Conservation (phyloP, 23 red algal species). For the Gracilaria vermiculophylla region DNA sequence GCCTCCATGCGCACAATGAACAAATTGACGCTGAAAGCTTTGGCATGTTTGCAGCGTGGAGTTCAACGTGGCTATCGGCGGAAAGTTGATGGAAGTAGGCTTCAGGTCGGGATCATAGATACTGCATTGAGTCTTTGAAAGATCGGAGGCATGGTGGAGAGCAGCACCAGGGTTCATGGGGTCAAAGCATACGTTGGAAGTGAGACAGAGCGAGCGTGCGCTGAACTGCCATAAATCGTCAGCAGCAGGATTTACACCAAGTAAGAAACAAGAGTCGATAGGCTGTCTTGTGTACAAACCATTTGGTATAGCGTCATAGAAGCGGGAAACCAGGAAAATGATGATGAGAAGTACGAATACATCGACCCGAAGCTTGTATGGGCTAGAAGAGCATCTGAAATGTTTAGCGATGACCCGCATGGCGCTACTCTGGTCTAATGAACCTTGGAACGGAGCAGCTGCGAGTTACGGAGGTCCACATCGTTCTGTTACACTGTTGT, state of each 20-base stretch:
- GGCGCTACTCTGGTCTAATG: too few relatives aligned
- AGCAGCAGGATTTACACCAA: neutral
- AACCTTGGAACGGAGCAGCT: too few relatives aligned
- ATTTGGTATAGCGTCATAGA: neutral
- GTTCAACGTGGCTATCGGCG: neutral
- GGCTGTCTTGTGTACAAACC: neutral
- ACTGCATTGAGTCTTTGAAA: neutral
- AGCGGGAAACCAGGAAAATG: neutral
- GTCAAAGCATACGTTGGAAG: neutral
- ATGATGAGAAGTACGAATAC: neutral
- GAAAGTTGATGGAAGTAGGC: neutral
- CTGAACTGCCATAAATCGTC: conserved; percentile 2
- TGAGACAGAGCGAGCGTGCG: neutral
- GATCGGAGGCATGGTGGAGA: neutral
- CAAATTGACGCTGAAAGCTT: conserved; percentile 1
- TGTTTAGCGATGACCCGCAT: neutral
- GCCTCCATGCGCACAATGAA: conserved; percentile 18
- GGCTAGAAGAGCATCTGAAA: neutral
- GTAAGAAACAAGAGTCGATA: neutral
- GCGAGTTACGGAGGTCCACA: too few relatives aligned
- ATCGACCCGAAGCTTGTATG: neutral
- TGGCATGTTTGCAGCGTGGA: neutral
- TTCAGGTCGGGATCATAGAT: neutral
- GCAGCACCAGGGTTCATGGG: neutral
- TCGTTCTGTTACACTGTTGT: too few relatives aligned